Percentiles rank a stretch among this genome's conserved stretches.
These are phyloP conservation scores for Plenodomus tracheiphilus DNA, from an alignment of 2,329 filamentous ascomycete species.

Conservation along the genomic window DNA sequence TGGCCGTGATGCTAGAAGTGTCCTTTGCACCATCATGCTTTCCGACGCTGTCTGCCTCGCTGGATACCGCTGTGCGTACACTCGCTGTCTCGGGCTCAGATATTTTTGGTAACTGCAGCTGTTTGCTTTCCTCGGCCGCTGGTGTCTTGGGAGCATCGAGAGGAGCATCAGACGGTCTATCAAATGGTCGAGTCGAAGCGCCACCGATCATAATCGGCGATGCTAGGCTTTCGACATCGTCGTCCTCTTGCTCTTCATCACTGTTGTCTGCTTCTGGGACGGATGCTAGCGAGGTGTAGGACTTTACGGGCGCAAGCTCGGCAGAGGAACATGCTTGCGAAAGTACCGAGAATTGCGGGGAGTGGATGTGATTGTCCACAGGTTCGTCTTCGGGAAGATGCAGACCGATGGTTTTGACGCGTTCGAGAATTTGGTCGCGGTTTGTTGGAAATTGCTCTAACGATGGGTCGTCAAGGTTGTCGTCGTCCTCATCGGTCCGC, in stretches of 20 bases:
- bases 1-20: slow-evolving; percentile 4
- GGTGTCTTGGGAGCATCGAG: slow-evolving; percentile 19
- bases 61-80: slow-evolving; percentile 7
- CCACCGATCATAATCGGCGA: slow-evolving; percentile 23
- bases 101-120: slow-evolving; percentile 9
- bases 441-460: slow-evolving; percentile 34
- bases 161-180: slow-evolving; percentile 8
- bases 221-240: slow-evolving; percentile 20
- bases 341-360: slow-evolving; percentile 26
- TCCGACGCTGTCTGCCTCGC: slow-evolving; percentile 18
- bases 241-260: slow-evolving; percentile 21
- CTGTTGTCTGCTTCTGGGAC: slow-evolving; percentile 26
- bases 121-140: slow-evolving; percentile 15
- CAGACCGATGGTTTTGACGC: slow-evolving; percentile 30
- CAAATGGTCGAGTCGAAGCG: slow-evolving; percentile 1
- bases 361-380: slow-evolving; percentile 15
- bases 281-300: slow-evolving; percentile 32
- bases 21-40: slow-evolving; percentile 23
- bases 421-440: slow-evolving; percentile 33
- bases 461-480: slow-evolving; percentile 29
- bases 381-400: slow-evolving; percentile 33
- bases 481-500: slow-evolving; percentile 33
- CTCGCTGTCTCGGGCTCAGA: not conserved
- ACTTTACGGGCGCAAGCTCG: slow-evolving; percentile 30
- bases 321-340: slow-evolving; percentile 38